Evolutionary conservation across 1,284 basidiomycete species (phyloP), one percentile per base, ranked within the genome.

Genomic region (Testicularia cyperi): DNA sequence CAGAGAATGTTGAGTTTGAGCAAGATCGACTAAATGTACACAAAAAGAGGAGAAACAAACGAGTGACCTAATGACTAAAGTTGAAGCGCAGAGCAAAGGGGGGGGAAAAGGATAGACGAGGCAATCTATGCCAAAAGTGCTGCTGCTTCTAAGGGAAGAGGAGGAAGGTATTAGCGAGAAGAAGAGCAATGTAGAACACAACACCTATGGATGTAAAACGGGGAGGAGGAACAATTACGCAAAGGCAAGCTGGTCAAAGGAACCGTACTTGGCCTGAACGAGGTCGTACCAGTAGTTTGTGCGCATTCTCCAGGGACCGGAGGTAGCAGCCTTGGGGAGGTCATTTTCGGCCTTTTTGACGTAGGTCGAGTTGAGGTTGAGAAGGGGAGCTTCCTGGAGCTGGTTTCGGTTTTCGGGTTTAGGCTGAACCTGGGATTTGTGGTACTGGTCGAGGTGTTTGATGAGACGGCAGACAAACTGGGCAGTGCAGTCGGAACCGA

Each of bases 321-420:
- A 23, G 15, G 45, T 56, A 3, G 61, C 65, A n/a, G 70, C 61
- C 41, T 66, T 71, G 29, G 74, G 74, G 38, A 77, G 38, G 6
- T 54, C 36, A 5, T 40, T 38, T 35, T 56, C 38, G 6, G 70
- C 74, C 47, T 68, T 56, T 30, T 66, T 46, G 15, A 77, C 54
- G 38, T 77, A 77, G 12, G 68, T 71, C 38, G 74, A 74, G 38
- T 44, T 64, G 43, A 77, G 62, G 37, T 70, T 60, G 44, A 75
- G 55, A 52, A 74, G 42, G 1, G 70, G 54, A 12, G 43, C 42
- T 15, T 40, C 54, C n/a, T 31, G 33, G 22, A 63, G 32, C 49
- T 44, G 8, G 7, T 39, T 40, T 18, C 46, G 36, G 38, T 47
- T 40, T 9, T 25, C 8, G 3, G 58, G 43, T 24, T 47, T 28